Evolutionary conservation across 495 filamentous ascomycete species (phyloP).

Genomic region (Ascodesmis nigricans): DNA sequence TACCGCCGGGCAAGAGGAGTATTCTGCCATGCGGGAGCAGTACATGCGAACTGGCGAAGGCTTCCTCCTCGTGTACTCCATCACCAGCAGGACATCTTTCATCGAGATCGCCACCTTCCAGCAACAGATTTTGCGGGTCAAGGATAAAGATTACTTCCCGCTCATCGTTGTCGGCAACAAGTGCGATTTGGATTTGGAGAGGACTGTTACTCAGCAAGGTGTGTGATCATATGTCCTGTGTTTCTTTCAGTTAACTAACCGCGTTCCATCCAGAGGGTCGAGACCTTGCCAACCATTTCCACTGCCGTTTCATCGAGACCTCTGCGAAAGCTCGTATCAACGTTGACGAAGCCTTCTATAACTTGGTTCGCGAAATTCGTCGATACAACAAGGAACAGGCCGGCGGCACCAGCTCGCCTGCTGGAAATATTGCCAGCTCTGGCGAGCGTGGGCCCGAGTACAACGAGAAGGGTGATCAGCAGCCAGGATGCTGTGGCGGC

Average conservation of each 20-base stretch:
- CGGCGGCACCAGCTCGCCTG: constrained; percentile 46
- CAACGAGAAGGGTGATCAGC: constrained; percentile 55
- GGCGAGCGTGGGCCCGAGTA: constrained; percentile 29
- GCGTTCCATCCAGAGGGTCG: constrained; percentile 50
- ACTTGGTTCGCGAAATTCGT: constrained; percentile 90
- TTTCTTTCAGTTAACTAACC: constrained; percentile 20
- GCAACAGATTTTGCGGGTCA: constrained; percentile 93
- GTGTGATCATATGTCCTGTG: constrained; percentile 22
- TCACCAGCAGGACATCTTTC: constrained; percentile 89
- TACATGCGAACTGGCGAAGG: constrained; percentile 99
- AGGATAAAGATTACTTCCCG: constrained; percentile 98
- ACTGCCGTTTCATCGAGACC: constrained; percentile 96
- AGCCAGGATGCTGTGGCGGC: constrained; percentile 60
- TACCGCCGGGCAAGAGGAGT: constrained; percentile 96
- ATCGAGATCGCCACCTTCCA: constrained; percentile 97
- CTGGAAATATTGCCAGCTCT: constrained; percentile 21
- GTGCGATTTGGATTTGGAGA: constrained; percentile 84
- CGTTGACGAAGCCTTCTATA: constrained; percentile 94
- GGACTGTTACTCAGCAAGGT: constrained; percentile 82
- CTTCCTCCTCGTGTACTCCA: constrained; percentile 93
- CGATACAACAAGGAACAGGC: constrained; percentile 96
- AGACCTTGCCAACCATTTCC: constrained; percentile 61
- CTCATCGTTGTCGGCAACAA: constrained; percentile 99
- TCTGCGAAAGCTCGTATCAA: constrained; percentile 96
- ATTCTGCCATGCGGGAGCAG: constrained; percentile 97